Evolutionary conservation across 1,139 yeast genomes (phyloP).

Genomic region (Blastobotrys ciferrii): DNA sequence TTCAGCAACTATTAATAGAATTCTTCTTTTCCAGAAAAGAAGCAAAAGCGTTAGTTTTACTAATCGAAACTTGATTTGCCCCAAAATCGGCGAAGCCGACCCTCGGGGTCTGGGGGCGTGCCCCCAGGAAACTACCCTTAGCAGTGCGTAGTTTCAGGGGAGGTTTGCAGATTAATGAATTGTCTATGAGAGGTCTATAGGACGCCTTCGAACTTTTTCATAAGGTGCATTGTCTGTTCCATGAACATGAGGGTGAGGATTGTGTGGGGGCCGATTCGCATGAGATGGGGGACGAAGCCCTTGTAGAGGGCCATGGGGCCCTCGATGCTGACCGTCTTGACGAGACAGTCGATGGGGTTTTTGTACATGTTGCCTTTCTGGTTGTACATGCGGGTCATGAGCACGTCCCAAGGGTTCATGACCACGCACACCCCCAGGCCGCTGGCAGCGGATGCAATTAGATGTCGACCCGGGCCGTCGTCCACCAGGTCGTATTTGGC

Average conservation of each 20-base stretch:
- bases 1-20: too few relatives aligned
- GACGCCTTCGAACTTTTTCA: slow-evolving; percentile 41
- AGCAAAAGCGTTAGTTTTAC: too few relatives aligned
- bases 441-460: slow-evolving; percentile 71
- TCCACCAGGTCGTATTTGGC: slow-evolving; percentile 48
- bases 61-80: too few relatives aligned
- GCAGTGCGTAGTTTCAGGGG: too few relatives aligned
- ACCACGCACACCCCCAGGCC: slow-evolving; percentile 93
- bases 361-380: slow-evolving; percentile 84
- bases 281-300: slow-evolving; percentile 89
- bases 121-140: too few relatives aligned
- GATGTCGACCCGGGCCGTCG: slow-evolving; percentile 70
- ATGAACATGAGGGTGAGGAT: slow-evolving; percentile 84
- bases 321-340: slow-evolving; percentile 76
- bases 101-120: too few relatives aligned
- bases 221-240: slow-evolving; percentile 85
- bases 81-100: too few relatives aligned
- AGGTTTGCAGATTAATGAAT: not conserved
- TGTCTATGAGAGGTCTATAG: slow-evolving; percentile 24
- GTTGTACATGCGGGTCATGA: slow-evolving; percentile 89
- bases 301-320: slow-evolving; percentile 88
- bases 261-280: slow-evolving; percentile 94
- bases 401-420: slow-evolving; percentile 97
- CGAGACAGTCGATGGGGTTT: slow-evolving; percentile 85
- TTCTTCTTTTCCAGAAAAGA: too few relatives aligned